Conservation (phyloP, 106 monocot genomes). For the Dioscorea alata region DNA sequence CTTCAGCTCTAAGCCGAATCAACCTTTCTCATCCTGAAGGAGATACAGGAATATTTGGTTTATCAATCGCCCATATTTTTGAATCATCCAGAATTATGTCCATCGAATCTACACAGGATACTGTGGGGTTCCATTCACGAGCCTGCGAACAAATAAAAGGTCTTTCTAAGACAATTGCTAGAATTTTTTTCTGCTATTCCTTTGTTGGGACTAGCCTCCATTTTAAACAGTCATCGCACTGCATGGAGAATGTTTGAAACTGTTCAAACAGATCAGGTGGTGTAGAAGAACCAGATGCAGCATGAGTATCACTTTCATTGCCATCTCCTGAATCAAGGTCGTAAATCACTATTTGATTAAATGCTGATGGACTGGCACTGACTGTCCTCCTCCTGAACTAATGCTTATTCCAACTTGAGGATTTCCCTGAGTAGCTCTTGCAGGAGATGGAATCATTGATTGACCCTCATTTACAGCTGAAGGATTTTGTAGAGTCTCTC, state of each 20-base stretch:
- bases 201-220: slow-evolving; percentile 91
- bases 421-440: too few species aligned
- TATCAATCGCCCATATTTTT: slow-evolving; percentile 93
- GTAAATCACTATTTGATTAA: too few species aligned
- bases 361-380: too few species aligned
- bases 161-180: slow-evolving; percentile 53
- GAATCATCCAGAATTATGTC: slow-evolving; percentile 86
- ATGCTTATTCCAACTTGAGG: too few species aligned
- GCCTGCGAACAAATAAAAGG: slow-evolving; percentile 69
- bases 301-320: slow-evolving; percentile 5
- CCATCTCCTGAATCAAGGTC: not conserved
- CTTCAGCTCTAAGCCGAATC: slow-evolving; percentile 77
- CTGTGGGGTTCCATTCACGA: slow-evolving; percentile 60
- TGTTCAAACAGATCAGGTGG: slow-evolving; percentile 19
- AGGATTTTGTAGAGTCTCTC: too few species aligned
- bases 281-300: slow-evolving; percentile 10
- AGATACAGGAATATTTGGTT: slow-evolving; percentile 77
- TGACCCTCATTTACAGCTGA: too few species aligned
- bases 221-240: slow-evolving; percentile 78
- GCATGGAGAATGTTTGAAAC: slow-evolving; percentile 67
- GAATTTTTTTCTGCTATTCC: slow-evolving; percentile 85
- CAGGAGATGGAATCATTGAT: too few species aligned
- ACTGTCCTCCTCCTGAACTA: too few species aligned
- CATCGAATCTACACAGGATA: slow-evolving; percentile 63
- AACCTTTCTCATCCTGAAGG: slow-evolving; percentile 85